Conservation (phyloP, 2,329 filamentous ascomycete species). For the Podosphaera leucotricha region DNA sequence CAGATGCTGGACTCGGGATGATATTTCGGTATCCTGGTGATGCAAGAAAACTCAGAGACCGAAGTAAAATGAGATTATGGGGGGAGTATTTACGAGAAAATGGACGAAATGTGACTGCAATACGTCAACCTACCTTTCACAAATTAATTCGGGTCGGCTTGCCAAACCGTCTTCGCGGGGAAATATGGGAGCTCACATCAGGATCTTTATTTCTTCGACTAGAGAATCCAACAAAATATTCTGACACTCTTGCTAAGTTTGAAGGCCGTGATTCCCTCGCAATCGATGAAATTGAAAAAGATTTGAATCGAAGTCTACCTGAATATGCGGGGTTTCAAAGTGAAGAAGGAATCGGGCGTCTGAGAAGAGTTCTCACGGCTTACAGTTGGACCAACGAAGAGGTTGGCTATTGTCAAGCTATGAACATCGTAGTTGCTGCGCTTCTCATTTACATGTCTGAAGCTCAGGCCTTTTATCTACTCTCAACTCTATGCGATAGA, state of each 20-base stretch:
- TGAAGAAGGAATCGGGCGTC: conserved; percentile 74
- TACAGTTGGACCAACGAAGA: conserved; percentile 95
- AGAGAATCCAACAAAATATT: conserved; percentile 62
- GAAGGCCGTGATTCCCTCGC: conserved; percentile 74
- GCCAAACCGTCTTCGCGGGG: conserved; percentile 75
- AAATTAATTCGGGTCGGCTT: conserved; percentile 90
- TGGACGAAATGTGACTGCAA: conserved; percentile 71
- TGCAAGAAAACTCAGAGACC: conserved; percentile 73
- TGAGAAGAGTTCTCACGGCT: conserved; percentile 77
- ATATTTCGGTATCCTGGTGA: conserved; percentile 89
- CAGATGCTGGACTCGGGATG: conserved; percentile 86
- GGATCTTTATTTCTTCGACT: conserved; percentile 76
- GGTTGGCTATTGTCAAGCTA: conserved; percentile 95
- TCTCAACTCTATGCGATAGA: conserved; percentile 78
- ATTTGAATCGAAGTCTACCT: conserved; percentile 82
- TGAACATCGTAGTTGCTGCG: conserved; percentile 99
- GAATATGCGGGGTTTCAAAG: conserved; percentile 96
- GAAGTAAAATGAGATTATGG: conserved; percentile 95
- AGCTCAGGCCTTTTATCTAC: conserved; percentile 77
- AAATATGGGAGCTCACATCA: conserved; percentile 88
- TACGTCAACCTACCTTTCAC: conserved; percentile 92
- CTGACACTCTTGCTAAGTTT: conserved; percentile 63
- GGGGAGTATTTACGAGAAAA: conserved; percentile 92
- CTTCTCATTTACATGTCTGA: conserved; percentile 97
- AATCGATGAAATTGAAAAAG: conserved; percentile 98